Base-by-base conservation (phyloP, 108 stramenopile genomes). In the Nannochloropsis granulata region DNA sequence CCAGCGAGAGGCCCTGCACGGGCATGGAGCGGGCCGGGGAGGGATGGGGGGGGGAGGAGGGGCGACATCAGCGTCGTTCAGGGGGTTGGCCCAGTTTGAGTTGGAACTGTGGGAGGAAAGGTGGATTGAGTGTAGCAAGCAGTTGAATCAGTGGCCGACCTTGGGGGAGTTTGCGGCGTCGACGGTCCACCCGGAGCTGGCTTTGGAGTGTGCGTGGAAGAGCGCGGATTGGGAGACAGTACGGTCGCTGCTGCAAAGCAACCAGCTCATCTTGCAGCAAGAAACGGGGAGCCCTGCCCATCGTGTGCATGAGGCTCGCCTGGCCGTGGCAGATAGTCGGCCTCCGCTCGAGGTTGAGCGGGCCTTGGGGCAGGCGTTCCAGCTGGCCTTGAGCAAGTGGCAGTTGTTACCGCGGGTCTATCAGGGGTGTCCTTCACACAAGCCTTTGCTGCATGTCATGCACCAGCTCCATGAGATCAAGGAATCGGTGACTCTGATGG, bases 401-500 rank as follows among this genome's bases (percentile, higher is more conserved):
- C 86, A 81, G 80, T 83, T 87, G 34, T 23, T 87, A 16, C 86
- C 86, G 25, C 34, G 83, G 13, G 80, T 95, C 84, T 85, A 90
- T 44, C 85, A 92, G 26, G 95, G 94, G 43, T 92, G 94, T 45
- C 81, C 85, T 79, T 89, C 92, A 12, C 97, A 97, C 89, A 88
- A 91, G 44, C 81, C 83, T 25, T 88, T 97, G 1, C 87, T 96
- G 21, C 94, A 95, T 80, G 91, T 92, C 79, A 97, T 95, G 86
- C 95, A 97, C 82, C 90, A 93, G 78, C 92, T 96, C 9, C 94
- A 96, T 78, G 97, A 98, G 89, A 92, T 97, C 45, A 82, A 96
- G 82, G 97, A 98, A 82, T 93, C 94, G 43, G 94, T 95, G n/a
- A 95, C 96, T 84, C 93, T 98, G 26, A 94, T 97, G 94, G 92